Evolutionary conservation across 495 filamentous ascomycete genomes (phyloP).

Genomic region (Podospora tetraspora): DNA sequence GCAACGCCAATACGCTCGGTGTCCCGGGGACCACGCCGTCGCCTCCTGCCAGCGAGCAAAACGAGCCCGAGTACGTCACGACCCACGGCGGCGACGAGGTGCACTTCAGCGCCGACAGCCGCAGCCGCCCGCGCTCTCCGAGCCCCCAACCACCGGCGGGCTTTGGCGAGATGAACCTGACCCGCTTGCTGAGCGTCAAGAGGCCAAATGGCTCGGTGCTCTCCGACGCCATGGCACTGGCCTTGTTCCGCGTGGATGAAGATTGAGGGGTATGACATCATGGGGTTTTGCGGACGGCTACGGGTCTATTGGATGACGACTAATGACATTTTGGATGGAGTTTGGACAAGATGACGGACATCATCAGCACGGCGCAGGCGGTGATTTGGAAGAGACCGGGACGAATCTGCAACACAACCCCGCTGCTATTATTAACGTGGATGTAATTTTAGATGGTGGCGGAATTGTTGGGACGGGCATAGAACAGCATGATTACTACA

Average conservation of each 20-base stretch:
- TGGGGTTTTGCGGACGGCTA: too few species aligned
- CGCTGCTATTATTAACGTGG: background rate
- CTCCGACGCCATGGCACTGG: slow-evolving; percentile 31
- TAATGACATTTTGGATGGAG: slow-evolving; percentile 1
- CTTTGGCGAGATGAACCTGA: slow-evolving; percentile 22
- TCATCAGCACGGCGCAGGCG: background rate
- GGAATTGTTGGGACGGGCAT: background rate
- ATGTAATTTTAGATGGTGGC: too few species aligned
- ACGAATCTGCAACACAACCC: background rate
- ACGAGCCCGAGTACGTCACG: background rate
- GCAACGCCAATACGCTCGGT: slow-evolving; percentile 12
- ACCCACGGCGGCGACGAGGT: slow-evolving; percentile 7
- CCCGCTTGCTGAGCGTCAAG: slow-evolving; percentile 28
- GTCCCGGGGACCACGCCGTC: slow-evolving; percentile 9
- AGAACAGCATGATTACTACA: background rate
- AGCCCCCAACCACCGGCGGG: background rate
- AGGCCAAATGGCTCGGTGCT: slow-evolving; percentile 23
- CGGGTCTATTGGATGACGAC: background rate
- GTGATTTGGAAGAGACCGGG: background rate
- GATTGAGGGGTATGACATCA: slow-evolving; percentile 4
- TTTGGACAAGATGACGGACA: background rate
- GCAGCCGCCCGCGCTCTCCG: slow-evolving; percentile 9
- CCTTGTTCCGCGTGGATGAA: slow-evolving; percentile 28
- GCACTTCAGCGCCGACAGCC: background rate
- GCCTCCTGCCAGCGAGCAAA: background rate